These are phyloP conservation scores for Rhododendron ferrugineum DNA, from an alignment of 148 eudicot genomes.

Conservation along the genomic window DNA sequence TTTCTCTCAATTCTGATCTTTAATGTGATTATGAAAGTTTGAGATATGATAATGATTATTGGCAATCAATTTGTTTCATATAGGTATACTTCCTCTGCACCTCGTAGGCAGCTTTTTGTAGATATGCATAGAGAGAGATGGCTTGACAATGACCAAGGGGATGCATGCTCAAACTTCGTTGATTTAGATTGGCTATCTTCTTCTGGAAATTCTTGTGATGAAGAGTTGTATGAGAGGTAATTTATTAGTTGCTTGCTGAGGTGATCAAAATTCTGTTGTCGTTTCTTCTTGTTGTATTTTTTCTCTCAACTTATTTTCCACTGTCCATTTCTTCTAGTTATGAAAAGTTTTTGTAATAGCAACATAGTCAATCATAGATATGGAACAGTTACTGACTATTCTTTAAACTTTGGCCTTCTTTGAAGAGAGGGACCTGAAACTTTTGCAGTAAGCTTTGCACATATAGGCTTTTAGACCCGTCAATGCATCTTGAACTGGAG, in stretches of 20 bases:
- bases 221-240: constrained; percentile 72
- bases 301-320: background rate
- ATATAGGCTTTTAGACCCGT: background rate
- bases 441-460: background rate
- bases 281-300: background rate
- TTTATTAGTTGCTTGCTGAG: constrained; percentile 7
- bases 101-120: constrained; percentile 50
- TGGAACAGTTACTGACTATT: background rate
- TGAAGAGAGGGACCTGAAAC: background rate
- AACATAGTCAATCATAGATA: background rate
- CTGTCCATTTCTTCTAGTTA: background rate
- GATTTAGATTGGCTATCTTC: constrained; percentile 93
- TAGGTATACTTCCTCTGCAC: constrained; percentile 48
- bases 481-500: background rate
- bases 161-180: constrained; percentile 82
- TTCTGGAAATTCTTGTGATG: constrained; percentile 79
- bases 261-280: background rate
- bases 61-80: constrained; percentile 1
- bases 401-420: background rate
- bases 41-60: background rate
- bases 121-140: constrained; percentile 53
- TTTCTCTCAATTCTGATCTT: background rate
- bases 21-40: background rate
- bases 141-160: constrained; percentile 46
- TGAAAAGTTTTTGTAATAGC: background rate